A percentile compares a stretch with the other conserved stretches of the same genome.
Evolutionary conservation across 164 flowering plant species (phyloP).

Genomic region (Sextonia rubra): DNA sequence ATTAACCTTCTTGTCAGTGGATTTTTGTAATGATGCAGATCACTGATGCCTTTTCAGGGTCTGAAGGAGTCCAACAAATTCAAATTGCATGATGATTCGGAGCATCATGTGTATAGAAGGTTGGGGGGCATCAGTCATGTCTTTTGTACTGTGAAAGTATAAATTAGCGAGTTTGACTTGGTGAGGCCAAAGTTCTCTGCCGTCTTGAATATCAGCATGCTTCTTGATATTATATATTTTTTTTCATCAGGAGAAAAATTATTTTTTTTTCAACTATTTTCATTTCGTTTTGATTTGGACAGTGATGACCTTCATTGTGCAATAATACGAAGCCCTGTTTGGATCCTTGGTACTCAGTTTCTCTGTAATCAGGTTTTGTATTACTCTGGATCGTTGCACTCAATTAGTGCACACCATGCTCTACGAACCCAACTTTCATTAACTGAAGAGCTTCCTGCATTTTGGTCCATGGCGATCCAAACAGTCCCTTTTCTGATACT

Average conservation of each 20-base stretch:
- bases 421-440: no score
- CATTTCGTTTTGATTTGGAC: not conserved
- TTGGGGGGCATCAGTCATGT: not conserved
- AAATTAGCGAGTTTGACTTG: no score
- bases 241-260: not conserved
- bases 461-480: no score
- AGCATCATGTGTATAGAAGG: not conserved
- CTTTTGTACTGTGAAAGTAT: not conserved
- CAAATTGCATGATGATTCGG: not conserved
- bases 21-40: not conserved
- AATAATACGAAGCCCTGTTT: not conserved
- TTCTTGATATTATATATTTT: not conserved
- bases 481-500: no score
- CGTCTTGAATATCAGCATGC: not conserved
- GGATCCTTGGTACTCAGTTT: no score
- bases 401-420: no score
- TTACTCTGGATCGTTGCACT: no score
- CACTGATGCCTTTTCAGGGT: not conserved
- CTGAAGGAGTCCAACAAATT: not conserved
- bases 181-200: not conserved
- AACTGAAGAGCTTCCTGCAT: no score
- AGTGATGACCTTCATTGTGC: not conserved
- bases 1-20: not conserved
- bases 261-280: not conserved
- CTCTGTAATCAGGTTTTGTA: no score